These are phyloP conservation scores for Solanum appendiculatum DNA, from an alignment of 257 asterid species.

Conservation along the genomic window DNA sequence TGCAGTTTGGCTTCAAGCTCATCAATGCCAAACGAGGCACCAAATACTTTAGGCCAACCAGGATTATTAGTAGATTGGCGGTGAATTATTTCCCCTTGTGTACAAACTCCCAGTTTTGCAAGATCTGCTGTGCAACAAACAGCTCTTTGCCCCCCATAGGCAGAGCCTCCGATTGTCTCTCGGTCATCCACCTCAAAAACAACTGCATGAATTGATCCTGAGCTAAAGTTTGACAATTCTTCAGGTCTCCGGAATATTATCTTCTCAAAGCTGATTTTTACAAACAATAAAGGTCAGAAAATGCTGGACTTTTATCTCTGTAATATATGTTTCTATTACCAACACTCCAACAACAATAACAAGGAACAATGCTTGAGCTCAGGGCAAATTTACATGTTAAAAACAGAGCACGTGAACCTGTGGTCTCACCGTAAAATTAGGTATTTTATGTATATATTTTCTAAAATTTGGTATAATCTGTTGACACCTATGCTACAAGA, in stretches of 20 bases:
- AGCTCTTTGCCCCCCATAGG: slow-evolving; percentile 96
- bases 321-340: background rate
- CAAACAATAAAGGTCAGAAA: background rate
- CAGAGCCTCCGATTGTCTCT: slow-evolving; percentile 88
- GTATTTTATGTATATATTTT: background rate
- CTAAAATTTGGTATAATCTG: background rate
- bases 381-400: background rate
- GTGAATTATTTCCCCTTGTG: slow-evolving; percentile 61
- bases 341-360: background rate
- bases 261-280: slow-evolving; percentile 56
- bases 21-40: slow-evolving; percentile 55
- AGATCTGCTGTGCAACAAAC: slow-evolving; percentile 85
- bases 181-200: slow-evolving; percentile 90
- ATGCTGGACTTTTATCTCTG: background rate
- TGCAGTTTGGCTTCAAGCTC: slow-evolving; percentile 39
- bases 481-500: background rate
- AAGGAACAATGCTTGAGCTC: background rate
- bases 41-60: slow-evolving; percentile 82
- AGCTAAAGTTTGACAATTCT: slow-evolving; percentile 66
- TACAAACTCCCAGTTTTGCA: slow-evolving; percentile 89
- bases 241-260: slow-evolving; percentile 62
- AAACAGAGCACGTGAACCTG: background rate
- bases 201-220: slow-evolving; percentile 58
- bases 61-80: slow-evolving; percentile 68
- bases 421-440: background rate